Conservation (phyloP, 768 basidiomycete species). For the Boletus subparvulus region DNA sequence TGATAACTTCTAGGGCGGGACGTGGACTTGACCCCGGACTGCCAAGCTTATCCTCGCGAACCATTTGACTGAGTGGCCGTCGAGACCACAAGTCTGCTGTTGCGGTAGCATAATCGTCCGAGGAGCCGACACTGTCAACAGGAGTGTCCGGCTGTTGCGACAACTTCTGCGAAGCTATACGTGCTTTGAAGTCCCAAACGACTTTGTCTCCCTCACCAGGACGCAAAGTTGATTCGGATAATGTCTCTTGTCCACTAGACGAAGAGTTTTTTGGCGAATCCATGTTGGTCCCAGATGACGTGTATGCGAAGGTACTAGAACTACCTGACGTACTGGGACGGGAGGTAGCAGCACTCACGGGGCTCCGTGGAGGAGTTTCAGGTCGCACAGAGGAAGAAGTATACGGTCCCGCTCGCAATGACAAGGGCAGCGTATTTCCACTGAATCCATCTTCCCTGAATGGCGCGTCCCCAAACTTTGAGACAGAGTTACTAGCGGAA, state of each 20-base stretch:
- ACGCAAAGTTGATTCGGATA: conserved; percentile 34
- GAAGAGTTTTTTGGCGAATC: conserved; percentile 26
- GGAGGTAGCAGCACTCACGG: conserved; percentile 53
- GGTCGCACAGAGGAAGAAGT: conserved; percentile 21
- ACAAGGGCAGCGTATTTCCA: conserved; percentile 23
- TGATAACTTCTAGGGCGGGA: conserved; percentile 33
- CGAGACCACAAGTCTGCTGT: conserved; percentile 34
- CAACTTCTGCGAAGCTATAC: conserved; percentile 14
- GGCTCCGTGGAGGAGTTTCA: conserved; percentile 63
- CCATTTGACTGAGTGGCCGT: conserved; percentile 31
- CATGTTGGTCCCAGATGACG: conserved; percentile 30
- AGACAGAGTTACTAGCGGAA: conserved; percentile 26
- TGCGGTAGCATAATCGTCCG: conserved; percentile 32
- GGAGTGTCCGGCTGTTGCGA: conserved; percentile 17
- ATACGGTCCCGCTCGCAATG: conserved; percentile 32
- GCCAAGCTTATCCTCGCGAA: conserved; percentile 19
- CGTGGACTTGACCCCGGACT: conserved; percentile 25
- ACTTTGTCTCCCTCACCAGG: conserved; percentile 33
- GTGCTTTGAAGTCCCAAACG: conserved; percentile 30
- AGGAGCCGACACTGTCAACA: conserved; percentile 22
- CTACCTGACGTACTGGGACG: conserved; percentile 37
- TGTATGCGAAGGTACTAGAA: conserved; percentile 24
- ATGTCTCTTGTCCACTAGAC: conserved; percentile 33
- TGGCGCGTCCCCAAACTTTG: conserved; percentile 33
- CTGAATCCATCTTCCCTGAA: conserved; percentile 31